Evolutionary conservation across 2,329 filamentous ascomycete genomes (phyloP), one percentile per base, ranked within the genome.

Genomic region (Stagonosporopsis vannaccii): DNA sequence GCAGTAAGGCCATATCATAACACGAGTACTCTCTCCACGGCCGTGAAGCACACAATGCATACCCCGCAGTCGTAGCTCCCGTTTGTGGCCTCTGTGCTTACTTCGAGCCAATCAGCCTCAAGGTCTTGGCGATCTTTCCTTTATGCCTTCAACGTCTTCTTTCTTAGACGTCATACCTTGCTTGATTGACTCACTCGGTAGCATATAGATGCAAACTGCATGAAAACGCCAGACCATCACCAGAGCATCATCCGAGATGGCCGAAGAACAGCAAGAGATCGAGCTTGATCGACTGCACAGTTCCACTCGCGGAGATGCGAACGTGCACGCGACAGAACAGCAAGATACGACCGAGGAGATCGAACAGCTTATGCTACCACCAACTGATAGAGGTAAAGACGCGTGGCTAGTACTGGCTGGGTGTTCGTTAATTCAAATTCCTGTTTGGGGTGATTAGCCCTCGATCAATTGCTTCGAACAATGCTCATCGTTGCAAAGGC

Each of bases 341-440:
- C 56, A 58, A 23, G 22, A 43, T 8, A 46, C 23, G 13, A 23
- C 47, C 15, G 54, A 37, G 19, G 63, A 62, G 35, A 66, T 65
- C 23, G 61, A 68, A 41, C 61, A 64, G 33, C 19, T 33, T 6
- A 43, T 50, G 19, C 28, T 62, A 9, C 58, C 62, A 17, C 62
- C 62, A 3, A 58, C 57, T 2, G 67, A 67, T 32, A 63, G 59
- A 11, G 67, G 65, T 12, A 58, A 56, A 37, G 56, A 59, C 6
- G 63, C 65, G 25, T 69, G 65, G 65, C 56, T 69, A 19, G 57
- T 67, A 13, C 28, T 69, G n/a, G 62, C 62, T 15, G 64, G 62
- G 15, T 66, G 58, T 41, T 63, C 59, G 30, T 41, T 70, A 17
- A 65, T 70, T 25, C 61, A 68, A 47, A 54, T 57, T 30, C 66